These are phyloP conservation scores for Kodamaea fungicola DNA, from an alignment of 1,139 yeast genomes.

Conservation along the genomic window DNA sequence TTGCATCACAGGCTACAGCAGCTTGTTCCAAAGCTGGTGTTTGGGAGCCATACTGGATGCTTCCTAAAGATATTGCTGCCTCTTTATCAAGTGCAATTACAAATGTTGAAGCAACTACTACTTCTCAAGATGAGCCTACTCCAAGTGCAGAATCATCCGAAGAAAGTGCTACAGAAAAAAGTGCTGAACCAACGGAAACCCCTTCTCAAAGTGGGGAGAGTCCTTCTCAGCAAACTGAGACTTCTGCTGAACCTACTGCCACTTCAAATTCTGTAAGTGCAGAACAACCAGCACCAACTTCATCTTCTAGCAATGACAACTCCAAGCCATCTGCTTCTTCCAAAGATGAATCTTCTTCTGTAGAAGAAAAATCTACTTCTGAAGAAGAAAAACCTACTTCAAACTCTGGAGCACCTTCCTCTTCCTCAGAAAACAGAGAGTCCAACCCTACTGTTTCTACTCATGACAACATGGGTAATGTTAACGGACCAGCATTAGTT, in stretches of 20 bases:
- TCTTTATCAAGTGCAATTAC: slow-evolving; percentile 24
- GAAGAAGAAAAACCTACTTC: slow-evolving; percentile 12
- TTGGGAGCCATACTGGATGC: slow-evolving; percentile 35
- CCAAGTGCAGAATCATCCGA: slow-evolving; percentile 1
- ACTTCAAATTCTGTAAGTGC: background rate
- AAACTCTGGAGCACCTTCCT: slow-evolving; percentile 9
- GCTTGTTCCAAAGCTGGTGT: slow-evolving; percentile 45
- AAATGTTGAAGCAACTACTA: slow-evolving; percentile 9
- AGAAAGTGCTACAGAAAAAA: slow-evolving; percentile 1
- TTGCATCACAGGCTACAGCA: slow-evolving; percentile 39
- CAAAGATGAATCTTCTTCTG: slow-evolving; percentile 7
- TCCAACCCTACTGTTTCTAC: background rate
- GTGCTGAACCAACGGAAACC: slow-evolving; percentile 1
- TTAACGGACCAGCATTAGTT: slow-evolving; percentile 9
- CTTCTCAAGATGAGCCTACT: slow-evolving; percentile 6
- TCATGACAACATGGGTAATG: slow-evolving; percentile 9
- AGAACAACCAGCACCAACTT: background rate
- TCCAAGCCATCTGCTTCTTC: slow-evolving; percentile 11
- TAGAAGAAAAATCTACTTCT: slow-evolving; percentile 13
- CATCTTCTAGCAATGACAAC: slow-evolving; percentile 7
- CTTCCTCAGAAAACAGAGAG: slow-evolving; percentile 2
- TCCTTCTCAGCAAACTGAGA: background rate
- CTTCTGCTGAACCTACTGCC: slow-evolving; percentile 1
- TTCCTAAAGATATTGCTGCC: slow-evolving; percentile 34
- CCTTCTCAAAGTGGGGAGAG: no score